Conservation (phyloP, 352 stramenopile genomes). For the Chrysophaeum taylorii region DNA sequence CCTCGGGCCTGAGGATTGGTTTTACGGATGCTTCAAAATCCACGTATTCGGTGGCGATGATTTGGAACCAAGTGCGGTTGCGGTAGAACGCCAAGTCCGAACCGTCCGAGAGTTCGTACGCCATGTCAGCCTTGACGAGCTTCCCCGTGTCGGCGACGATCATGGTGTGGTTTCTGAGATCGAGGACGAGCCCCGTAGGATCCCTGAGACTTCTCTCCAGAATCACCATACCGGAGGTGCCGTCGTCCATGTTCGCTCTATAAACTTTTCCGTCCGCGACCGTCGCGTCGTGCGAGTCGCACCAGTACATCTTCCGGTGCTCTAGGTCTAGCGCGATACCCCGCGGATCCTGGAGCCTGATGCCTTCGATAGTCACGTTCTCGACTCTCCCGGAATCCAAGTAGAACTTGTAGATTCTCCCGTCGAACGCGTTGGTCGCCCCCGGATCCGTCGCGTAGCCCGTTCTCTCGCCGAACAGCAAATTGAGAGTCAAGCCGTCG, state of each 20-base stretch:
- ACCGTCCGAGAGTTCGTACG: neutral
- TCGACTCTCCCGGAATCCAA: neutral
- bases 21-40: neutral
- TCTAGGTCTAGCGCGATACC: slow-evolving; percentile 17
- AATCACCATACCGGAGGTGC: slow-evolving; percentile 8
- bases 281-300: slow-evolving; percentile 12
- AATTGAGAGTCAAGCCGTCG: slow-evolving; percentile 17
- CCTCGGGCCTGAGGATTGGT: neutral
- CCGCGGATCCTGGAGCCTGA: slow-evolving; percentile 1
- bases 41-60: neutral
- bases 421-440: neutral
- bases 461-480: slow-evolving; percentile 12
- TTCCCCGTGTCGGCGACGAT: neutral
- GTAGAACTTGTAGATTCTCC: slow-evolving; percentile 12
- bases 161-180: slow-evolving; percentile 8
- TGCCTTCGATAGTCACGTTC: neutral
- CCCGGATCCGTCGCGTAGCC: slow-evolving; percentile 14
- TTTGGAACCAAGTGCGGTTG: slow-evolving; percentile 4
- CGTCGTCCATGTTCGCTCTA: slow-evolving; percentile 17
- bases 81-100: neutral
- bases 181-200: neutral
- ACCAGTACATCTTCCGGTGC: slow-evolving; percentile 22
- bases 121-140: slow-evolving; percentile 12
- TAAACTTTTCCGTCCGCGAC: slow-evolving; percentile 21
- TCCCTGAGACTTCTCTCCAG: slow-evolving; percentile 11